Conservation (phyloP, 306 rosid species). For the Dryas drummondii region DNA sequence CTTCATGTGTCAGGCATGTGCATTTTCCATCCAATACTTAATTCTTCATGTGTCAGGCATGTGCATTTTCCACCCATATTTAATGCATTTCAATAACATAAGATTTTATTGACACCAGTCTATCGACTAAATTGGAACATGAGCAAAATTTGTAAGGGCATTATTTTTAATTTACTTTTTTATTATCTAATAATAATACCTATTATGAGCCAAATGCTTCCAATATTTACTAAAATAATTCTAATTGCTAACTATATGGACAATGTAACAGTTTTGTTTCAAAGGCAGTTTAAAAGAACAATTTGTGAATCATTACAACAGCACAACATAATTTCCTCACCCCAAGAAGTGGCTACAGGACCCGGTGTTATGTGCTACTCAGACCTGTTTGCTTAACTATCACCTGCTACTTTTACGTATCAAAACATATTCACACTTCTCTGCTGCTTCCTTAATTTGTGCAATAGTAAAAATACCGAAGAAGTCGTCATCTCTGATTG, state of each 20-base stretch:
- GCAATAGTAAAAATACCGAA: constrained; percentile 84
- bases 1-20: no score
- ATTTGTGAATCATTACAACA: not conserved
- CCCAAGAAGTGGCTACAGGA: constrained; percentile 9
- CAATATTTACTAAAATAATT: not conserved
- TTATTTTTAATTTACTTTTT: no score
- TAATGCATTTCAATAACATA: no score
- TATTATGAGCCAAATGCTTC: no score
- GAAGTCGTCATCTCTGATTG: constrained; percentile 71
- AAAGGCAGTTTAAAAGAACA: constrained; percentile 22
- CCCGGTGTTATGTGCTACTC: not conserved
- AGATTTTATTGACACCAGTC: no score
- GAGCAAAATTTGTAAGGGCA: no score
- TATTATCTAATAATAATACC: no score
- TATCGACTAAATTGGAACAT: no score
- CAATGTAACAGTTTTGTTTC: not conserved
- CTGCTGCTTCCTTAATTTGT: constrained; percentile 93
- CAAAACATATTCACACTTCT: constrained; percentile 43
- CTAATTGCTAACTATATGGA: not conserved
- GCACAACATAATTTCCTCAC: not conserved
- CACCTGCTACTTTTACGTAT: constrained; percentile 1
- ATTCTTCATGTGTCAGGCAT: no score
- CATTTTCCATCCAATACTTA: no score
- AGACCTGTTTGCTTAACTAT: not conserved
- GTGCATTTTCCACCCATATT: no score